Percentiles rank a stretch among this genome's conserved stretches.
Evolutionary conservation across 352 stramenopile genomes (phyloP).

Genomic region (Globisporangium solare): DNA sequence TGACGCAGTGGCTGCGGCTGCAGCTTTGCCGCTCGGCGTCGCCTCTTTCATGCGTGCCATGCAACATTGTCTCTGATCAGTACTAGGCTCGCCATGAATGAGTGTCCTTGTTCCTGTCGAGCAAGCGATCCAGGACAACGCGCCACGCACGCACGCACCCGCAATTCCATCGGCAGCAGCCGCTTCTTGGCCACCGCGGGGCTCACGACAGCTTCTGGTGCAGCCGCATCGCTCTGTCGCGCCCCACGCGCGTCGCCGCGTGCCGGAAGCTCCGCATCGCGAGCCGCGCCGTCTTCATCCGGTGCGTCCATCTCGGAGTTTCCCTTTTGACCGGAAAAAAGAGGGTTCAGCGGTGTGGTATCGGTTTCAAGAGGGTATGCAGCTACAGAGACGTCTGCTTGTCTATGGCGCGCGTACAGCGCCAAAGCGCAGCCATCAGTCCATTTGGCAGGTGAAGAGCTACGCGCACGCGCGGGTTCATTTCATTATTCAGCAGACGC

Average conservation of each 20-base stretch:
- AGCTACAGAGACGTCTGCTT: not conserved
- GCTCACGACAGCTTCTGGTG: conserved; percentile 9
- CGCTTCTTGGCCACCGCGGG: conserved; percentile 40
- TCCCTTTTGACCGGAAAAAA: not conserved
- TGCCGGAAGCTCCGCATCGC: not conserved
- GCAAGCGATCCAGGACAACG: conserved; percentile 11
- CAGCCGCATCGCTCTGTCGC: not conserved
- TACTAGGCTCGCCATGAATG: not conserved
- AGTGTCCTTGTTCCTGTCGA: conserved; percentile 1
- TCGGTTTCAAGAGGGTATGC: not conserved
- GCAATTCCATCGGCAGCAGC: conserved; percentile 65
- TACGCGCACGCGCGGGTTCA: not conserved
- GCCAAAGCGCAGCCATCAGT: conserved; percentile 1
- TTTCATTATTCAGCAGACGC: not conserved
- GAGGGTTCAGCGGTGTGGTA: not conserved
- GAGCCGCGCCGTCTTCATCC: not conserved
- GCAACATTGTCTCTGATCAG: not conserved
- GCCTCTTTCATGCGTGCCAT: conserved; percentile 29
- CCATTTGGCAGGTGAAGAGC: not conserved
- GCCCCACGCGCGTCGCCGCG: not conserved
- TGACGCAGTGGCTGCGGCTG: conserved; percentile 13
- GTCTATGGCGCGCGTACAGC: not conserved
- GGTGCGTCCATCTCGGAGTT: not conserved
- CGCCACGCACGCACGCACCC: too few species aligned
- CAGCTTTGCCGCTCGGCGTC: conserved; percentile 54